Evolutionary conservation across 495 filamentous ascomycete genomes (phyloP), one percentile per base, ranked within the genome.

Genomic region (Penicillium crystallinum): DNA sequence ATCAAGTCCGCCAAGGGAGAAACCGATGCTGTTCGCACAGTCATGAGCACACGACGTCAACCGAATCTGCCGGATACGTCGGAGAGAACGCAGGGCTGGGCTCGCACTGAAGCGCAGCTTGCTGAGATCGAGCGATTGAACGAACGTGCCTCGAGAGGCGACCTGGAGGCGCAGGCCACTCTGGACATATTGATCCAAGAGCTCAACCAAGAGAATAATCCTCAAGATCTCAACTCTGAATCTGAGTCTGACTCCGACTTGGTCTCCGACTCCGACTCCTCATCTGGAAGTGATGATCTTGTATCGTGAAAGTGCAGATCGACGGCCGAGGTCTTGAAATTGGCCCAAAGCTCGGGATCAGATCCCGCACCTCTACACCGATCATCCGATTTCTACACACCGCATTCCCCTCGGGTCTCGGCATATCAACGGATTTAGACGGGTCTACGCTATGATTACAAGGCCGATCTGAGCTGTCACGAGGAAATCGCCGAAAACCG

Each of bases 1-100:
- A 46, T 73, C 41, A 81, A 81, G 48, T 53, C 49, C 8, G 56
- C 50, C 14, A 73, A 68, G 43, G 77, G 76, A 5, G 74, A 81
- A 51, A 64, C 59, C 3, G 77, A 79, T 49, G 53, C 58, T 0
- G 74, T 81, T 12, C 68, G 69, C 40, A 74, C 64, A 0, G 46
- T 63, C 12, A 67, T 70, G 53, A 69, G 63, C 18, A 40, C 41
- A 10, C 57, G 53, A 41, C 64, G 68, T 19, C 56, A 57, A 6
- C 59, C 65, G 37, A 68, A 63, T 42, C 45, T 73, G 12, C 61
- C 63, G 10, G 65, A 72, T 3, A 63, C 64, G 2, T 46, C 70
- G 21, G 64, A 72, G 5, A 65, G 66, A 1, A 45, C 72, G 29
- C 57, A 58, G 8, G 66, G 65, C 33, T 76, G 73, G 73, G 69